Evolutionary conservation across 306 rosid genomes (phyloP).

Genomic region (Benincasa hispida): DNA sequence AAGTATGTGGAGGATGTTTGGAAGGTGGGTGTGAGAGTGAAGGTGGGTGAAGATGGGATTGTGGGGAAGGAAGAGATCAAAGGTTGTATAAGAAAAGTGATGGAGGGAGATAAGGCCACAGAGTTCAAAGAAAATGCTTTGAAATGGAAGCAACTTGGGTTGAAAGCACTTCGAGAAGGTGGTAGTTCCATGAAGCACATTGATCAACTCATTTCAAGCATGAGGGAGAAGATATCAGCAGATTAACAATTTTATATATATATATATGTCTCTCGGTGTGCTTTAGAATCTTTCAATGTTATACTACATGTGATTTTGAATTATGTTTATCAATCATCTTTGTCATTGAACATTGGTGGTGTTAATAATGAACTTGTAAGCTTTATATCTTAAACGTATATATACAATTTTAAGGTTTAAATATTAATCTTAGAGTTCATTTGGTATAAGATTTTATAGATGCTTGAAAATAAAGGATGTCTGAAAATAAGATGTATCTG

Average conservation of each 20-base stretch:
- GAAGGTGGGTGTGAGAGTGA: conserved; percentile 34
- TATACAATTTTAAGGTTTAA: too few relatives aligned
- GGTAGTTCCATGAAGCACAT: conserved; percentile 31
- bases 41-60: conserved; percentile 23
- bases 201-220: conserved; percentile 4
- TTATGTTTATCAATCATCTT: too few relatives aligned
- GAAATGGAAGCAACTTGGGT: conserved; percentile 30
- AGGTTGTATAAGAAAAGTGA: conserved; percentile 18
- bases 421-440: too few relatives aligned
- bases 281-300: too few relatives aligned
- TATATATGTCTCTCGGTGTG: too few relatives aligned
- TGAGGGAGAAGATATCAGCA: neutral
- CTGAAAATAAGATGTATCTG: too few relatives aligned
- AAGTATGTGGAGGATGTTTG: conserved; percentile 35
- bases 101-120: conserved; percentile 27
- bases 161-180: conserved; percentile 17
- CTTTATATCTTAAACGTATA: too few relatives aligned
- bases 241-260: neutral
- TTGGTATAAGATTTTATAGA: too few relatives aligned
- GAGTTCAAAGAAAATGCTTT: conserved; percentile 23
- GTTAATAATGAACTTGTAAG: too few relatives aligned
- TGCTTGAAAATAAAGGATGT: too few relatives aligned
- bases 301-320: too few relatives aligned
- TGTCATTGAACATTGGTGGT: too few relatives aligned
- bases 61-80: conserved; percentile 25